Base-by-base conservation (phyloP, 2,329 filamentous ascomycete genomes). In the Seiridium unicorne region DNA sequence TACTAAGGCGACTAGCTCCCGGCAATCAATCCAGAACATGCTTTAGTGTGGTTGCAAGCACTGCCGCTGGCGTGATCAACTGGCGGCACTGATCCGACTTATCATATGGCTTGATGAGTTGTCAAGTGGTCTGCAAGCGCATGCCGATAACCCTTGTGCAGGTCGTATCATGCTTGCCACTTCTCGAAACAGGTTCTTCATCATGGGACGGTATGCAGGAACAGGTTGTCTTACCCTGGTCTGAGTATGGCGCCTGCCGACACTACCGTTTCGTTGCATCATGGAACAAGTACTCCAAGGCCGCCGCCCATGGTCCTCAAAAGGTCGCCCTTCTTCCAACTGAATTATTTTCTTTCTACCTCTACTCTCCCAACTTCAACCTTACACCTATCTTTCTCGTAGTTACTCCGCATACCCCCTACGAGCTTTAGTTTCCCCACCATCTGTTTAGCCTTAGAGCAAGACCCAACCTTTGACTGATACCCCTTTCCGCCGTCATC, bases 401-500 rank as follows among this genome's bases (percentile, higher is more conserved):
- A 26, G 18, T 26, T 26, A 26, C 18, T 26, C 18, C 18, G 18
- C 18, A 26, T 26, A 26, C 18, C 18, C 18, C 18, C 18, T 26
- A 26, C 18, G 18, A 26, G 18, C 18, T 26, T 26, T 26, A 26
- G 18, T 26, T 35, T 35, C 32, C 13, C 35, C 34, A 8, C 13
- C 26, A 51, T 40, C 34, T 26, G 18, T 7, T 18, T 51, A 35
- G 35, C 35, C 32, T 35, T 49, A 8, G 31, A 26, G 10, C 47
- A 26, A 26, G 10, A 11, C 31, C 8, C 9, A 49, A 26, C 18
- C 13, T 31, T n/a, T 26, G 18, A 49, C 10, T 9, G 26, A n/a
- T 10, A 26, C 18, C 31, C 18, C 31, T 49, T 44, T 10, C 47
- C 31, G 10, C 49, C 36, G 18, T 55, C 64, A 71, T 49, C 59